Conservation (phyloP, 208 protist genomes). For the Acanthamoeba divionensis region DNA sequence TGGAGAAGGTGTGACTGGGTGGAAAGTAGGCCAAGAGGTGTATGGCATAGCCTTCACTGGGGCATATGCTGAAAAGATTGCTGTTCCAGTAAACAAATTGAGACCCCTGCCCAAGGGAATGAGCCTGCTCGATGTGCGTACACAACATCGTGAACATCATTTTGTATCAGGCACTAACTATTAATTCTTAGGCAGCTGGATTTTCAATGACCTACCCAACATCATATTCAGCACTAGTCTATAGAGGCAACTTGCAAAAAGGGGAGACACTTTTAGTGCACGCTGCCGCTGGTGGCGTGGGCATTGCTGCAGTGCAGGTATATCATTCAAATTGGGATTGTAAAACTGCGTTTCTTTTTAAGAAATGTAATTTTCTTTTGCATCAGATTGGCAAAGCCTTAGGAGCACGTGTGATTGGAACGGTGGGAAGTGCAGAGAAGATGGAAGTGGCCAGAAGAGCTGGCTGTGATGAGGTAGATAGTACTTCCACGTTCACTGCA, state of each 20-base stretch:
- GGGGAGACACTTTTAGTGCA: conserved; percentile 56
- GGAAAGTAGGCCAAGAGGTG: conserved; percentile 35
- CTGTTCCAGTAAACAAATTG: conserved; percentile 16
- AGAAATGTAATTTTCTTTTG: not conserved
- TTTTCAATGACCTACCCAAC: conserved; percentile 60
- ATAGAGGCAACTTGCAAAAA: conserved; percentile 25
- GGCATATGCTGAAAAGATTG: conserved; percentile 50
- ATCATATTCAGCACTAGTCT: conserved; percentile 38
- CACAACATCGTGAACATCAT: too few species aligned
- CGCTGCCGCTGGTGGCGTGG: conserved; percentile 57
- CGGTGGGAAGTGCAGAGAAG: conserved; percentile 41
- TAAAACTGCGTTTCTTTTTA: too few species aligned
- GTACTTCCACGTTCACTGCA: not conserved
- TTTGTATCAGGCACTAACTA: too few species aligned
- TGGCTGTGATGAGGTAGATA: conserved; percentile 38
- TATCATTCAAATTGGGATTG: too few species aligned
- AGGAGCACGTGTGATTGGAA: conserved; percentile 50
- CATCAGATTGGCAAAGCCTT: conserved; percentile 49
- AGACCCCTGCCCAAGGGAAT: conserved; percentile 41
- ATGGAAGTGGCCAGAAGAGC: conserved; percentile 37
- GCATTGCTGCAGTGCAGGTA: conserved; percentile 47
- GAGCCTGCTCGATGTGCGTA: not conserved
- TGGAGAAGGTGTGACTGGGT: conserved; percentile 22
- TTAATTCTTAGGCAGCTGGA: conserved; percentile 11
- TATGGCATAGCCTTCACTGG: conserved; percentile 34